Conservation (phyloP, 2,329 filamentous ascomycete species). For the Lojkania enalia region DNA sequence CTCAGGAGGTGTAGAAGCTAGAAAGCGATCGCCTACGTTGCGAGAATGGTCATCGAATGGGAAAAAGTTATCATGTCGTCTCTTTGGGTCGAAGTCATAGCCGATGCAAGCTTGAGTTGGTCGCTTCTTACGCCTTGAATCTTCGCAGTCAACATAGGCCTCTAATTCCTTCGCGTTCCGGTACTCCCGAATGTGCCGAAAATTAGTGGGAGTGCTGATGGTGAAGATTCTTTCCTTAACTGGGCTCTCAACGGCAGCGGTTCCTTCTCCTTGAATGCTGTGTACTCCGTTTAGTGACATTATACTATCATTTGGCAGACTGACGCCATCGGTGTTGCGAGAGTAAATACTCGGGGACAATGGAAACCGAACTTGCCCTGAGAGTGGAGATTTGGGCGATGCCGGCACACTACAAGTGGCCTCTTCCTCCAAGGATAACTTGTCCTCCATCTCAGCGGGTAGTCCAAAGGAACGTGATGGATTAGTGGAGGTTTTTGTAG, state of each 20-base stretch:
- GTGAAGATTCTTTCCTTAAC: conserved; percentile 22
- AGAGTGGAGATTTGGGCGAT: conserved; percentile 6
- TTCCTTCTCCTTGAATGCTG: conserved; percentile 21
- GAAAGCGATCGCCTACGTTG: too few relatives aligned
- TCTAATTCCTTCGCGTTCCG: too few relatives aligned
- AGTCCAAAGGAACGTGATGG: too few relatives aligned
- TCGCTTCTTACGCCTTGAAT: too few relatives aligned
- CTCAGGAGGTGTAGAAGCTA: too few relatives aligned
- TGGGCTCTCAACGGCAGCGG: conserved; percentile 50
- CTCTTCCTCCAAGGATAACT: too few relatives aligned
- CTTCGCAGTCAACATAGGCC: too few relatives aligned
- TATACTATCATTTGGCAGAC: conserved; percentile 40
- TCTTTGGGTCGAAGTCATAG: too few relatives aligned
- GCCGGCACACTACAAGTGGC: conserved; percentile 1
- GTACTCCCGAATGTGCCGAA: background rate
- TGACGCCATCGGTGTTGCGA: conserved; percentile 46
- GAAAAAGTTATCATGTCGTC: too few relatives aligned
- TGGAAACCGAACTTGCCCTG: conserved; percentile 26
- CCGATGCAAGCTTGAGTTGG: too few relatives aligned
- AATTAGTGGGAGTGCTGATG: conserved; percentile 45
- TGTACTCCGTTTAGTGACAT: conserved; percentile 27
- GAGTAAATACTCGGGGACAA: conserved; percentile 55
- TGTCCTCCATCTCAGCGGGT: too few relatives aligned
- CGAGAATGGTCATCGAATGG: too few relatives aligned
- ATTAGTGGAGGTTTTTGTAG: background rate